These are phyloP conservation scores for Raddia guianensis DNA, from an alignment of 176 grass and related monocot genomes.

Conservation along the genomic window DNA sequence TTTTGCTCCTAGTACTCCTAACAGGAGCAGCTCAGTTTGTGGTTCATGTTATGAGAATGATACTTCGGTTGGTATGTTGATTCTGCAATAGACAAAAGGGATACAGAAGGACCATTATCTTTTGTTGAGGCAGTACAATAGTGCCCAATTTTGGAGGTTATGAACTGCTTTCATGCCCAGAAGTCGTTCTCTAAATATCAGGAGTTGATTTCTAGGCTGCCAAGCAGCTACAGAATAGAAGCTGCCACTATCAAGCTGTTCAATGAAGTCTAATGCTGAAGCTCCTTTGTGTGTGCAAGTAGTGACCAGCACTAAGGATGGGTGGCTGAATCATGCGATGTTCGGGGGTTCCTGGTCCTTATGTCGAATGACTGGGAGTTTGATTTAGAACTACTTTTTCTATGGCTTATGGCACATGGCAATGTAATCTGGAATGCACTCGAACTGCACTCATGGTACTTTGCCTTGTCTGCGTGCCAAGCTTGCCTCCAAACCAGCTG, in stretches of 20 bases:
- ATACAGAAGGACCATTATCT: conserved; percentile 17
- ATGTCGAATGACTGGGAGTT: neutral
- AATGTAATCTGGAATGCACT: conserved; percentile 17
- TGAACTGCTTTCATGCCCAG: conserved; percentile 30
- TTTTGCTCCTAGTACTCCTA: neutral
- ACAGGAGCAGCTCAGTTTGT: conserved; percentile 26
- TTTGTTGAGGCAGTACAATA: conserved; percentile 49
- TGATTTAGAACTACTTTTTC: conserved; percentile 5
- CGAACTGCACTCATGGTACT: conserved; percentile 27
- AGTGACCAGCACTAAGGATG: conserved; percentile 25
- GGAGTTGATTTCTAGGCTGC: conserved; percentile 12
- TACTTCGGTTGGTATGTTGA: conserved; percentile 28
- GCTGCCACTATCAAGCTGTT: conserved; percentile 22
- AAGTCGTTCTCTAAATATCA: conserved; percentile 2
- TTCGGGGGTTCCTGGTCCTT: neutral
- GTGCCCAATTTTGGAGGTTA: conserved; percentile 39
- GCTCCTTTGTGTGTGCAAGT: conserved; percentile 16
- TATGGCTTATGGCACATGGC: conserved; percentile 11
- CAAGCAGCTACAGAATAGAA: neutral
- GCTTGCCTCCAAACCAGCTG: neutral
- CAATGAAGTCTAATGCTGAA: conserved; percentile 3
- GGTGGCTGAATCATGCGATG: conserved; percentile 12
- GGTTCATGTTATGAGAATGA: conserved; percentile 36
- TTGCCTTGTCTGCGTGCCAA: neutral
- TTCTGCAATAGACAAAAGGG: conserved; percentile 29